phyloP scores from a whole-genome alignment of 2,329 filamentous ascomycete genomes.

The Metarhizium humberi region DNA sequence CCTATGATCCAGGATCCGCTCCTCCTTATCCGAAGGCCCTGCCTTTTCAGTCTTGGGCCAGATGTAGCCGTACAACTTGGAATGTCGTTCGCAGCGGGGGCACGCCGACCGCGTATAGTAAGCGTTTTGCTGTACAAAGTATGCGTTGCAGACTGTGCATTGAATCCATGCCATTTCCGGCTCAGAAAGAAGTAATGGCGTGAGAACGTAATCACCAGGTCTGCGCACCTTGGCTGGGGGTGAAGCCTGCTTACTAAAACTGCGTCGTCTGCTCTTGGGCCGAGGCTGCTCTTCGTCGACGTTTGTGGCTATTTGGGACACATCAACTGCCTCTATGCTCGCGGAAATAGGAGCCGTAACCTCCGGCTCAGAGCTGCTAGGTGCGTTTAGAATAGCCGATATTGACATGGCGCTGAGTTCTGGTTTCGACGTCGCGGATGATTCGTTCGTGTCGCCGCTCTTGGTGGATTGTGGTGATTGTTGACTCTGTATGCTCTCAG shows the following conservation, averaged over 20 bases:
- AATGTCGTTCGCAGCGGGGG: constrained; percentile 88
- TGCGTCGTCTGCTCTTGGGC: constrained; percentile 23
- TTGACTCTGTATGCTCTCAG: constrained; percentile 18
- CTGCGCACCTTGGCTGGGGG: constrained; percentile 34
- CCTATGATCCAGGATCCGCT: constrained; percentile 73
- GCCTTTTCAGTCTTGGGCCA: constrained; percentile 93
- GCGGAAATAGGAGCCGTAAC: constrained; percentile 11
- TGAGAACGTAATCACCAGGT: constrained; percentile 77
- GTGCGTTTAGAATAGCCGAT: constrained; percentile 21
- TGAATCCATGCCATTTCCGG: constrained; percentile 76
- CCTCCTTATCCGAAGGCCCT: constrained; percentile 62
- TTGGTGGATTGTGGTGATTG: constrained; percentile 15
- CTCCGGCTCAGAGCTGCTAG: constrained; percentile 9
- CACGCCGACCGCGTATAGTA: constrained; percentile 82
- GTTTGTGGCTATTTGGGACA: constrained; percentile 1
- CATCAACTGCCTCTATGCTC: constrained; percentile 18
- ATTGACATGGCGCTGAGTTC: constrained; percentile 22
- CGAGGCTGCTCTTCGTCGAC: constrained; percentile 4
- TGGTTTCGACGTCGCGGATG: background rate
- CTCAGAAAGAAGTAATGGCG: constrained; percentile 64
- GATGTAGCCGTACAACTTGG: constrained; percentile 85
- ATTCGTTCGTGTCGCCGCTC: background rate
- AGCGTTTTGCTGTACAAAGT: constrained; percentile 82
- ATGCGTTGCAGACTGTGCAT: constrained; percentile 71
- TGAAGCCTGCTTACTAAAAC: constrained; percentile 23